Evolutionary conservation across 75 land plant species (phyloP).

Genomic region (Isoetes taiwanensis): DNA sequence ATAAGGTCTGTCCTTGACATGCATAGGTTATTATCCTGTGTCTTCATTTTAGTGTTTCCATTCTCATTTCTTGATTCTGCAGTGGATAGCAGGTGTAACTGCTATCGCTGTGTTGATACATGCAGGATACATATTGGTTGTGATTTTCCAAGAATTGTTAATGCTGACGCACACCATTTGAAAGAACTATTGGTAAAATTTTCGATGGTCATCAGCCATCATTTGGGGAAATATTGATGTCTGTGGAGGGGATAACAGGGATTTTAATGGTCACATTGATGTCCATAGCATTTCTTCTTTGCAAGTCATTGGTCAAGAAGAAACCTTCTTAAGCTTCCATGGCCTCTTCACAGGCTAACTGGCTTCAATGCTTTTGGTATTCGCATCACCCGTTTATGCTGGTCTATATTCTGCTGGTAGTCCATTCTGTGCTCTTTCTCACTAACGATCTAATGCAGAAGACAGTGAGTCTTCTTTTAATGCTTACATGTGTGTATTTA

Average conservation of each 20-base stretch:
- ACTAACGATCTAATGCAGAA: slow-evolving; percentile 17
- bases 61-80: neutral
- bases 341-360: slow-evolving; percentile 24
- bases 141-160: slow-evolving; percentile 20
- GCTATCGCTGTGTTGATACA: slow-evolving; percentile 15
- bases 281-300: slow-evolving; percentile 13
- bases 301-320: slow-evolving; percentile 14
- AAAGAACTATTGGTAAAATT: slow-evolving; percentile 11
- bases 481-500: neutral
- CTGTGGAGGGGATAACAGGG: slow-evolving; percentile 15
- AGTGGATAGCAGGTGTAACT: slow-evolving; percentile 16
- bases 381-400: slow-evolving; percentile 23
- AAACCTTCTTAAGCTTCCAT: slow-evolving; percentile 18
- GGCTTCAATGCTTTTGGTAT: slow-evolving; percentile 29
- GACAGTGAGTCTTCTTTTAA: slow-evolving; percentile 9
- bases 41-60: too few relatives aligned
- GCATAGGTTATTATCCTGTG: too few relatives aligned
- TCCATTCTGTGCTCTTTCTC: slow-evolving; percentile 21
- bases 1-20: slow-evolving; percentile 17
- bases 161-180: slow-evolving; percentile 1
- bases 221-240: slow-evolving; percentile 8
- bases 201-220: slow-evolving; percentile 14
- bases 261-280: slow-evolving; percentile 20
- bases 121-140: slow-evolving; percentile 14
- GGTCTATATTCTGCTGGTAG: slow-evolving; percentile 19